Conservation (phyloP, 768 basidiomycete species). For the Macrolepiota dolichaula region DNA sequence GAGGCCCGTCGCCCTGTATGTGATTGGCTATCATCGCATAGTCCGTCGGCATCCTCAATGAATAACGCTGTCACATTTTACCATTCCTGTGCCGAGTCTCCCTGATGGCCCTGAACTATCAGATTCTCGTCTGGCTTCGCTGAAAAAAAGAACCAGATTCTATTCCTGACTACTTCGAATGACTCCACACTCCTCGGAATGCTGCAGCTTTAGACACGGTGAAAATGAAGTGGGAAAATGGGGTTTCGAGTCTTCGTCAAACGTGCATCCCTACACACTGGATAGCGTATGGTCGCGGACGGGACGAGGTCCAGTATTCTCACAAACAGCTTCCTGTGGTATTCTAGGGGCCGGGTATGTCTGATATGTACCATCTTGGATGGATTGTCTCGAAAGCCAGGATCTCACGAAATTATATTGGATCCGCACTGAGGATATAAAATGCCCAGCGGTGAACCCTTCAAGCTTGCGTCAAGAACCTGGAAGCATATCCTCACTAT, state of each 20-base stretch:
- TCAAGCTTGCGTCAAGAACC: not conserved
- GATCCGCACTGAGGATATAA: not conserved
- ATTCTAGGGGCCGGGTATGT: not conserved
- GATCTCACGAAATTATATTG: not conserved
- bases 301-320: not conserved
- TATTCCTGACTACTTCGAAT: too few relatives aligned
- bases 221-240: not conserved
- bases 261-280: not conserved
- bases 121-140: too few relatives aligned
- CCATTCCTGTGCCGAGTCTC: too few relatives aligned
- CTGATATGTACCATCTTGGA: not conserved
- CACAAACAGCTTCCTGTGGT: not conserved
- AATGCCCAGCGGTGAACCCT: not conserved
- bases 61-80: too few relatives aligned
- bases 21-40: too few relatives aligned
- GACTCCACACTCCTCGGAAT: not conserved
- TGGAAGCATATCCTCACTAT: not conserved
- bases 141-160: too few relatives aligned
- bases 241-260: not conserved
- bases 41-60: too few relatives aligned
- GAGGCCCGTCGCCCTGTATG: too few relatives aligned
- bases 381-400: not conserved
- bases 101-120: too few relatives aligned
- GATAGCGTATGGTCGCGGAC: not conserved
- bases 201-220: not conserved